A percentile compares a stretch with the other conserved stretches of the same genome.
phyloP scores from a whole-genome alignment of 306 rosid genomes.

The Dalbergia cochinchinensis region DNA sequence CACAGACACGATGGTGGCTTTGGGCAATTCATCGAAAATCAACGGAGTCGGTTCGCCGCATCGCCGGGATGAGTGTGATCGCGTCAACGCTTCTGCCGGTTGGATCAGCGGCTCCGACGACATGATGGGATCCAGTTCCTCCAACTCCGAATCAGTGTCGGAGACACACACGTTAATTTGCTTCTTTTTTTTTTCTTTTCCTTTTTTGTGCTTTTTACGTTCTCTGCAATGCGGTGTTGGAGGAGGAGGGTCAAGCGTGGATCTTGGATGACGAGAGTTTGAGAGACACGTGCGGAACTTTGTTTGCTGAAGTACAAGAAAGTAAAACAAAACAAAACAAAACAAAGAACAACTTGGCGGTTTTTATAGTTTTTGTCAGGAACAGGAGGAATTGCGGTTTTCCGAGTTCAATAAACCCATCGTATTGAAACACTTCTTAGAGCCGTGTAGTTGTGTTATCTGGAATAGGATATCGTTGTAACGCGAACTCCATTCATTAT shows the following conservation, averaged over 20 bases:
- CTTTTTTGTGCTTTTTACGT: no score
- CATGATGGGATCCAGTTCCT: constrained; percentile 55
- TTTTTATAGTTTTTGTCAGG: constrained; percentile 49
- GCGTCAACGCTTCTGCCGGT: constrained; percentile 49
- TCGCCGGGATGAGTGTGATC: constrained; percentile 46
- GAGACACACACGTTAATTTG: not conserved
- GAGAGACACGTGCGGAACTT: not conserved
- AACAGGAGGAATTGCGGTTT: not conserved
- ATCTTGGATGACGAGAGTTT: not conserved
- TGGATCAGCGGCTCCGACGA: constrained; percentile 69
- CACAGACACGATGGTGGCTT: constrained; percentile 71
- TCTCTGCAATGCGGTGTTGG: not conserved
- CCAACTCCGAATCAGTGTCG: not conserved
- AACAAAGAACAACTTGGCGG: constrained; percentile 6
- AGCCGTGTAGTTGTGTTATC: no score
- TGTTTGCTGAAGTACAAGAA: constrained; percentile 21
- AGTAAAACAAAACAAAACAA: not conserved
- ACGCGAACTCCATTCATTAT: no score
- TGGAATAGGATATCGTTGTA: no score
- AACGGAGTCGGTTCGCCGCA: constrained; percentile 49
- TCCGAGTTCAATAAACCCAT: not conserved
- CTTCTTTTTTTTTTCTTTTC: no score
- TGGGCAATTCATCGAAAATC: constrained; percentile 81
- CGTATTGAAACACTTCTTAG: not conserved
- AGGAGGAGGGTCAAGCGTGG: not conserved